Conservation (phyloP, 805 yeast species). For the Teunomyces cretensis region DNA sequence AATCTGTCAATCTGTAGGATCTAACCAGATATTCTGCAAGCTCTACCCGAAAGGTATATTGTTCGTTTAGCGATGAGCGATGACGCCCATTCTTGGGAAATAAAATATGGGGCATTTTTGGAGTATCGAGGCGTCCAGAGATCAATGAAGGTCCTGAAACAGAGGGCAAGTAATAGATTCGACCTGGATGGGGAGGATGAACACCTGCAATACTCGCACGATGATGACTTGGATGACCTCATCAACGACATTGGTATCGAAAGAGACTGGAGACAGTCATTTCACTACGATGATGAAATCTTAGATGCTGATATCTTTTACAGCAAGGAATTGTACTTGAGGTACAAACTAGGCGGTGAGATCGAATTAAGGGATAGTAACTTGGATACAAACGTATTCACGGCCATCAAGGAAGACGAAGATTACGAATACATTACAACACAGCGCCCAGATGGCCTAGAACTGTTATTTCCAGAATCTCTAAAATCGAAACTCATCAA, state of each 20-base stretch:
- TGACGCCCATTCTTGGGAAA: background rate
- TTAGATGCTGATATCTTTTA: slow-evolving; percentile 12
- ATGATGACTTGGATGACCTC: background rate
- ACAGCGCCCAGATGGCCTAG: background rate
- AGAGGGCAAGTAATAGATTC: background rate
- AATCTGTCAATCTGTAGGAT: too few relatives aligned
- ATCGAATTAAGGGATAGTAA: background rate
- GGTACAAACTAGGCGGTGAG: background rate
- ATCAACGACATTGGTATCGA: background rate
- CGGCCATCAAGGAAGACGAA: background rate
- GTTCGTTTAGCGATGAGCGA: background rate
- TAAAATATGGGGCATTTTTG: slow-evolving; percentile 2
- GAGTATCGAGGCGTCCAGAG: slow-evolving; percentile 7
- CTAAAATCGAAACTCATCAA: background rate
- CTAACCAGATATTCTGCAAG: too few relatives aligned
- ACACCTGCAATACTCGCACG: background rate
- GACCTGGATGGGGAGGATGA: too few relatives aligned
- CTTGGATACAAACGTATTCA: background rate
- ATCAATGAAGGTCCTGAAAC: background rate
- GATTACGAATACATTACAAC: background rate
- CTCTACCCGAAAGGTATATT: too few relatives aligned
- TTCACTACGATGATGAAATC: background rate
- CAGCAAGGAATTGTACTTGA: background rate
- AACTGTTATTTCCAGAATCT: background rate
- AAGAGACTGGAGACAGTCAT: background rate